Conservation (phyloP, 208 protist genomes). For the Acanthamoeba castellanii region DNA sequence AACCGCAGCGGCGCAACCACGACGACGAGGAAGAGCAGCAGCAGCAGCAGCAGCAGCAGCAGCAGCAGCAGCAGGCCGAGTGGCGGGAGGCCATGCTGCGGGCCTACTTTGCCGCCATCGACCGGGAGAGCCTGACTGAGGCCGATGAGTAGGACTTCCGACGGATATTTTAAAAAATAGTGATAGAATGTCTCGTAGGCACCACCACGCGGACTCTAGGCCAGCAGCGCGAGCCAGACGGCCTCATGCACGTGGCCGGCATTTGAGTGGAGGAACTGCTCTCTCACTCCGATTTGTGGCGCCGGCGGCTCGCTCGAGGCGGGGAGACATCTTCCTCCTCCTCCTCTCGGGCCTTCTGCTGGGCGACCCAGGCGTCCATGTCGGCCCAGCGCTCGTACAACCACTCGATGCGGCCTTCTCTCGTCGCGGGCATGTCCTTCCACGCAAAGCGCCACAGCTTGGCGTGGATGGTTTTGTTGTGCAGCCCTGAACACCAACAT, state of each 20-base stretch:
- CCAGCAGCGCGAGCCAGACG: too few relatives aligned
- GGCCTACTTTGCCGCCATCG: not conserved
- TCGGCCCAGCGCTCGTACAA: slow-evolving; percentile 65
- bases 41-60: not conserved
- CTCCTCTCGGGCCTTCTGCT: slow-evolving; percentile 29
- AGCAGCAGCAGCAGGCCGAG: not conserved
- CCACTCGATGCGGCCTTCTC: slow-evolving; percentile 78
- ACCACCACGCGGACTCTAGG: too few relatives aligned
- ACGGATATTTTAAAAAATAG: too few relatives aligned
- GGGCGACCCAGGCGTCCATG: slow-evolving; percentile 77
- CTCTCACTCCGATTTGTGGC: too few relatives aligned
- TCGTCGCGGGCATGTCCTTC: slow-evolving; percentile 76
- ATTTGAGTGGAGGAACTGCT: too few relatives aligned
- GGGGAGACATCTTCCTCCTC: too few relatives aligned
- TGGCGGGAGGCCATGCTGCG: not conserved
- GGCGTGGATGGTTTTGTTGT: slow-evolving; percentile 77
- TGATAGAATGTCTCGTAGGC: too few relatives aligned
- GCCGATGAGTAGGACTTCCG: not conserved
- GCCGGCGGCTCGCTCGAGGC: too few relatives aligned
- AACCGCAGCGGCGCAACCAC: not conserved
- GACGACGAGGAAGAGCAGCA: not conserved
- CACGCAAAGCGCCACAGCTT: slow-evolving; percentile 76
- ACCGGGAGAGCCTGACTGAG: not conserved
- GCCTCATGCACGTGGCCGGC: too few relatives aligned
- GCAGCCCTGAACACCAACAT: slow-evolving; percentile 67